A percentile compares a stretch with the other conserved stretches of the same genome.
phyloP scores from a whole-genome alignment of 1,284 basidiomycete species.

The Ganoderma lucidum region DNA sequence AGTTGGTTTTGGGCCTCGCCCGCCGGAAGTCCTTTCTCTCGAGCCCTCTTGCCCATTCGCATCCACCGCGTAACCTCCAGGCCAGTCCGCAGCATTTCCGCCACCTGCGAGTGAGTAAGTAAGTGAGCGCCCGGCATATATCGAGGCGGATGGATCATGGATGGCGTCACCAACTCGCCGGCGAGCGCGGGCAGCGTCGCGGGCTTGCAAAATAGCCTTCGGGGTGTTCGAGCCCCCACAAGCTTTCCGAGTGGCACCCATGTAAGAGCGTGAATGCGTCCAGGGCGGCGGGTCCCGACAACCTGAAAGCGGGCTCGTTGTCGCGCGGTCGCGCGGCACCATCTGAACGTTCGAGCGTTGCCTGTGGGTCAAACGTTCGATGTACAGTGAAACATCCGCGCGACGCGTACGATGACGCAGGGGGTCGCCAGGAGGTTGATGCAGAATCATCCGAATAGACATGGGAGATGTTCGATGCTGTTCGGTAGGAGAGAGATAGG shows the following conservation, averaged over 20 bases:
- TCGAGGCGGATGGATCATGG: slow-evolving; percentile 10
- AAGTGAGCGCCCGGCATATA: not conserved
- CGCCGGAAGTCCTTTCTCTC: not conserved
- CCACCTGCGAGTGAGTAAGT: not conserved
- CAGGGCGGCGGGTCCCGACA: not conserved
- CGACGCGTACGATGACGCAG: not conserved
- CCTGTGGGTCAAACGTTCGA: not conserved
- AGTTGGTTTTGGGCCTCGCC: not conserved
- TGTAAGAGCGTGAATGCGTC: not conserved
- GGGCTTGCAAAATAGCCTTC: slow-evolving; percentile 19
- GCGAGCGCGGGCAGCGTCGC: slow-evolving; percentile 4
- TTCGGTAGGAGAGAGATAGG: slow-evolving; percentile 29
- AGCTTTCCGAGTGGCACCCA: not conserved
- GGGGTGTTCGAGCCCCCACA: not conserved
- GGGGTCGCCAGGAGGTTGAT: not conserved
- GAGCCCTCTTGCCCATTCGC: not conserved
- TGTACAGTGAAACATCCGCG: not conserved
- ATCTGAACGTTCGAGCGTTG: not conserved
- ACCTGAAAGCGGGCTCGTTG: not conserved
- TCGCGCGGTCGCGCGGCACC: not conserved
- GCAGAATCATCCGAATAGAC: not conserved
- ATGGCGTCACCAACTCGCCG: slow-evolving; percentile 8
- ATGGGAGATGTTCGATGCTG: not conserved
- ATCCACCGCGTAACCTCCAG: not conserved
- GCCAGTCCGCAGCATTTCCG: slow-evolving; percentile 2